Evolutionary conservation across 2,329 filamentous ascomycete genomes (phyloP), one percentile per base, ranked within the genome.

Genomic region (Gremmenia infestans): DNA sequence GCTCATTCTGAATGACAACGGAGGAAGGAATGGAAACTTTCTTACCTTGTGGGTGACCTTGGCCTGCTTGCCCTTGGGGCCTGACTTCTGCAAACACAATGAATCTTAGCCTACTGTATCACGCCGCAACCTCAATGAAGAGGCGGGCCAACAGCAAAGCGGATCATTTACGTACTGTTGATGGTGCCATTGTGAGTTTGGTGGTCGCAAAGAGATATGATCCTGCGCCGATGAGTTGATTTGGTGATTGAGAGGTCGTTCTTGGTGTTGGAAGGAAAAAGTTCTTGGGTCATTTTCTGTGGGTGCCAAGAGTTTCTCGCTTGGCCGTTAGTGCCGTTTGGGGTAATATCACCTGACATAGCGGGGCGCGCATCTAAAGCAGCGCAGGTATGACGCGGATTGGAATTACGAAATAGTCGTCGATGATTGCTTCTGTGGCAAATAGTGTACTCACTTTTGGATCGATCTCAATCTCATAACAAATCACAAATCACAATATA

Each of bases 61-160:
- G 73, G 88, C 91, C 72, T 86, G 72, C 81, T 87, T 86, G 75
- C 77, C 79, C 76, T 83, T 87, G 72, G 72, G 70, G 76, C 74
- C 78, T 71, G 72, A 81, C 83, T 78, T 82, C 73, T 71, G 72
- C 65, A 76, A 75, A 73, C 77, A 55, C 53, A 51, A 57, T 58
- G 55, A 77, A 76, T 80, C 83, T 95, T 93, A 97, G 92, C 94
- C 93, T 97, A 96, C 93, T 97, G 92, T 84, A 88, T 83, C 69
- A 70, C 66, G 79, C 79, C 77, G 77, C 77, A 69, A 75, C 77
- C 70, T 67, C 68, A 65, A 64, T 51, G 35, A 64, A 64, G 69
- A 72, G 69, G 74, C 77, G 80, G 80, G 82, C 86, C 83, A 89
- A 89, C 91, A 96, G 91, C 91, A 96, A 95, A 96, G 91, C 91